Conservation (phyloP, 2,329 filamentous ascomycete species). For the Trichophyton equinum region DNA sequence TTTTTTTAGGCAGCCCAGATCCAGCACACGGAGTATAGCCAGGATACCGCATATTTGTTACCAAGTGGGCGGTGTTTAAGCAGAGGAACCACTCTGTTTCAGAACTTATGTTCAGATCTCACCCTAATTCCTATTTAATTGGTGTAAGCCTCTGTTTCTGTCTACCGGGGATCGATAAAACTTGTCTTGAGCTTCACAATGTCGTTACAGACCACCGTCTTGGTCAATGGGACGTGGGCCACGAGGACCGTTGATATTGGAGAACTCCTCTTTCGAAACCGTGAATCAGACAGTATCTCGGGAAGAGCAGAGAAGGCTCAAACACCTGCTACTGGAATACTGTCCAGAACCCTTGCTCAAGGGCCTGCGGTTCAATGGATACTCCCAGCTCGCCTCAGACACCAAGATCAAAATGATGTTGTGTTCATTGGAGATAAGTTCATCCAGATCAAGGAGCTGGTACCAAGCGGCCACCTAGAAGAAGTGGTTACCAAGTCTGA, state of each 20-base stretch:
- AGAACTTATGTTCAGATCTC: not conserved
- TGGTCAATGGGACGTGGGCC: slow-evolving; percentile 13
- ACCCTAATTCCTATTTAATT: not conserved
- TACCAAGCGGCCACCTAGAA: slow-evolving; percentile 54
- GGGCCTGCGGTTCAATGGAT: slow-evolving; percentile 67
- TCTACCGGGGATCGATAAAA: not conserved
- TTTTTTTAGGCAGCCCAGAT: not conserved
- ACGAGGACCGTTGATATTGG: slow-evolving; percentile 13
- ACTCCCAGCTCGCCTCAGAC: slow-evolving; percentile 65
- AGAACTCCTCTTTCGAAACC: slow-evolving; percentile 12
- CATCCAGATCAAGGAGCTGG: slow-evolving; percentile 67
- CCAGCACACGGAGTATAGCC: not conserved
- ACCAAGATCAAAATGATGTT: slow-evolving; percentile 60
- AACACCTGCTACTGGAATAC: slow-evolving; percentile 52
- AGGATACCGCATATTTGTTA: not conserved
- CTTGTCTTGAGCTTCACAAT: slow-evolving; percentile 5
- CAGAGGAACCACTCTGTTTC: not conserved
- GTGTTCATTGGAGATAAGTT: slow-evolving; percentile 74
- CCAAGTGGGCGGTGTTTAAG: not conserved
- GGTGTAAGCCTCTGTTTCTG: not conserved
- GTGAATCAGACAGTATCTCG: slow-evolving; percentile 10
- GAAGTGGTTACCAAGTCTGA: slow-evolving; percentile 67
- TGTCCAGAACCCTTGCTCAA: slow-evolving; percentile 65
- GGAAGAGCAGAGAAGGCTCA: slow-evolving; percentile 19
- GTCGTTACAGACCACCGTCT: slow-evolving; percentile 14